Conservation (phyloP, 129 eudicot species). For the Daucus carota region DH1_v3.0 NC_030383.2:8584001-8584500, state of each 20-base stretch:
- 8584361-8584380: not conserved
- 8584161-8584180: constrained; percentile 39
- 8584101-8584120: constrained; percentile 49
- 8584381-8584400: not conserved
- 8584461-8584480: no score
- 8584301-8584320: not conserved
- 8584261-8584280: not conserved
- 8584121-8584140: constrained; percentile 63
- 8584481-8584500: not conserved
- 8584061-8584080: constrained; percentile 90
- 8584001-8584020: not conserved
- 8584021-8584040: constrained; percentile 77
- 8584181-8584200: constrained; percentile 40
- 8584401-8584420: not conserved
- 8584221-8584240: constrained; percentile 70
- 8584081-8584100: constrained; percentile 57
- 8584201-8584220: constrained; percentile 72
- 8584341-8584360: not conserved
- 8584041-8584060: constrained; percentile 98
- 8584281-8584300: not conserved
- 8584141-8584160: constrained; percentile 62
- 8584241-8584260: constrained; percentile 51
- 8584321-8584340: not conserved
- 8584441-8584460: no score
- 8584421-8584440: not conserved